phyloP scores from a whole-genome alignment of 1,139 yeast genomes.

The Lodderomyces theae region DNA sequence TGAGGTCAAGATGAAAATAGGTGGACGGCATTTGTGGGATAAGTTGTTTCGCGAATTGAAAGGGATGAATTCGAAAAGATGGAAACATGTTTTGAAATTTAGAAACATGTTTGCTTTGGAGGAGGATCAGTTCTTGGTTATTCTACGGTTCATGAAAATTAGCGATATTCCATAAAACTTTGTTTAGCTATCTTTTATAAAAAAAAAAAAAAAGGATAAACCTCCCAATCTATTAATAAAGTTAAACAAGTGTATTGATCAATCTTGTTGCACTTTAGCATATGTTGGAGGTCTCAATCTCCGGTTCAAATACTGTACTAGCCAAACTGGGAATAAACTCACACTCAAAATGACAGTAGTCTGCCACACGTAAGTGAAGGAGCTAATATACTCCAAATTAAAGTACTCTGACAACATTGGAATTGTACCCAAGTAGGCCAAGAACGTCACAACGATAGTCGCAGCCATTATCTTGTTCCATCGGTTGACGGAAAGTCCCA shows the following conservation, averaged over 20 bases:
- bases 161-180: conserved; percentile 12
- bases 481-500: conserved; percentile 82
- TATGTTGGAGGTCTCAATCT: conserved; percentile 89
- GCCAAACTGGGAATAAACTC: conserved; percentile 89
- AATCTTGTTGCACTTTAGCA: conserved; percentile 89
- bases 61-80: conserved; percentile 41
- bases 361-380: conserved; percentile 69
- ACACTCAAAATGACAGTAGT: conserved; percentile 58
- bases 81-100: conserved; percentile 45
- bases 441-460: conserved; percentile 68
- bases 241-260: conserved; percentile 3
- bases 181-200: too few species aligned
- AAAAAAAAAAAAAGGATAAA: too few species aligned
- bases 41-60: conserved; percentile 33
- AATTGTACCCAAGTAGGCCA: conserved; percentile 65
- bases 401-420: conserved; percentile 87
- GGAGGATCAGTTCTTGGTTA: conserved; percentile 43
- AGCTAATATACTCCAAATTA: conserved; percentile 61
- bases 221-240: too few species aligned
- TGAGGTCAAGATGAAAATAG: conserved; percentile 25
- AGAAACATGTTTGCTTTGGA: conserved; percentile 40
- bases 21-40: conserved; percentile 49
- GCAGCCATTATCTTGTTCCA: conserved; percentile 83
- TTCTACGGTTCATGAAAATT: conserved; percentile 35
- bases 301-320: conserved; percentile 70